phyloP scores from a whole-genome alignment of 768 basidiomycete genomes.

The Serendipita sp. region DNA sequence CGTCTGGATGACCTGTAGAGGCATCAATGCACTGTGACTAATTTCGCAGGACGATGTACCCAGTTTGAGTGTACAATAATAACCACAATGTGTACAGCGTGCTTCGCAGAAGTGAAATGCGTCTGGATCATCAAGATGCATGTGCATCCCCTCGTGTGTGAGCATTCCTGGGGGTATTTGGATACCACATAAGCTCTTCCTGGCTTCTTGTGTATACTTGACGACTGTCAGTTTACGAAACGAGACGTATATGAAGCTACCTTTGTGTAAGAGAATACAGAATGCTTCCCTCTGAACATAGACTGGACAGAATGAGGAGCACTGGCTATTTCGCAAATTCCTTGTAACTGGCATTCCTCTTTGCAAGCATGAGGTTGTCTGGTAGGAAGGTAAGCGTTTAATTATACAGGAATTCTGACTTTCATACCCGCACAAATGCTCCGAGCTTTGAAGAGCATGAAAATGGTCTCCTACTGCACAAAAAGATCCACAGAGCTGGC shows the following conservation, averaged over 20 bases:
- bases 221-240: neutral
- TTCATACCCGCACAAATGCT: slow-evolving; percentile 43
- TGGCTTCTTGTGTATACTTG: slow-evolving; percentile 24
- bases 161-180: slow-evolving; percentile 27
- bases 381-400: neutral
- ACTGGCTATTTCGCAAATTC: slow-evolving; percentile 44
- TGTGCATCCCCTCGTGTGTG: slow-evolving; percentile 31
- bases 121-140: slow-evolving; percentile 28
- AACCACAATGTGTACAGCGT: slow-evolving; percentile 38
- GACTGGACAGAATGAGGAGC: slow-evolving; percentile 43
- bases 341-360: slow-evolving; percentile 26
- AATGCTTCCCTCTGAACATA: slow-evolving; percentile 41
- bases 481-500: slow-evolving; percentile 38
- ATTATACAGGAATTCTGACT: neutral
- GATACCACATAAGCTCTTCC: slow-evolving; percentile 33
- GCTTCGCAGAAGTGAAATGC: slow-evolving; percentile 41
- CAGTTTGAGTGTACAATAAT: slow-evolving; percentile 40
- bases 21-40: neutral
- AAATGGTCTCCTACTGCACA: slow-evolving; percentile 35
- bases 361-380: slow-evolving; percentile 42
- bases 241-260: slow-evolving; percentile 16
- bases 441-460: slow-evolving; percentile 27
- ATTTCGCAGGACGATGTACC: slow-evolving; percentile 20
- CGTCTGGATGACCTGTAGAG: slow-evolving; percentile 38
- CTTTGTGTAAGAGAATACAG: slow-evolving; percentile 51